Conservation (phyloP, 352 stramenopile genomes). For the Globisporangium uncinulatum region DNA sequence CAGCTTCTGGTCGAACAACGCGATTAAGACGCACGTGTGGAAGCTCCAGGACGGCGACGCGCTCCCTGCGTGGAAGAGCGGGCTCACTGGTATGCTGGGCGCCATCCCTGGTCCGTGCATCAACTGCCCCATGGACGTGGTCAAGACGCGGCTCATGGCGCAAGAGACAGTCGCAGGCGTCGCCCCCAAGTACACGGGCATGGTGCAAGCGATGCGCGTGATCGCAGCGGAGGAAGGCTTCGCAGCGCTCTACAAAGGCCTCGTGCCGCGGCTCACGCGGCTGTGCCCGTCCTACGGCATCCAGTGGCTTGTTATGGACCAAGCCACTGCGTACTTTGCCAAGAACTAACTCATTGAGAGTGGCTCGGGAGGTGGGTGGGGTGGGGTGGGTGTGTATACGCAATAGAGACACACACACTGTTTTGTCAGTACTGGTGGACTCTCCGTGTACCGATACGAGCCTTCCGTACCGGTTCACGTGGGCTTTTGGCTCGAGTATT, state of each 20-base stretch:
- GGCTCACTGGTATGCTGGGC: slow-evolving; percentile 91
- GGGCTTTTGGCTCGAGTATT: too few species aligned
- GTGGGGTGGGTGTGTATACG: too few species aligned
- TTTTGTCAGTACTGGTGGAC: too few species aligned
- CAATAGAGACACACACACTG: background rate
- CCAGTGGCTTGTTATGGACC: slow-evolving; percentile 85
- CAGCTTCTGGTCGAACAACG: slow-evolving; percentile 97
- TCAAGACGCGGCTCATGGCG: slow-evolving; percentile 94
- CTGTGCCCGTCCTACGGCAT: slow-evolving; percentile 84
- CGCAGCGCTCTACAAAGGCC: slow-evolving; percentile 94
- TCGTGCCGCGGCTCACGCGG: slow-evolving; percentile 93
- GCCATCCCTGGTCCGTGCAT: slow-evolving; percentile 83
- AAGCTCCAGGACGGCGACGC: slow-evolving; percentile 80
- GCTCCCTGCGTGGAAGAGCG: slow-evolving; percentile 92
- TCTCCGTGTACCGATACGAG: too few species aligned
- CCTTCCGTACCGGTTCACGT: too few species aligned
- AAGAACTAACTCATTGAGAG: slow-evolving; percentile 21
- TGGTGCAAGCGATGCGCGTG: slow-evolving; percentile 85
- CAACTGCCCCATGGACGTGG: slow-evolving; percentile 93
- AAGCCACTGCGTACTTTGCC: slow-evolving; percentile 71
- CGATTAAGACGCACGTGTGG: slow-evolving; percentile 88
- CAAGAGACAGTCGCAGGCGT: slow-evolving; percentile 84
- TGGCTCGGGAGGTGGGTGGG: background rate
- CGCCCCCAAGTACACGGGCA: slow-evolving; percentile 93
- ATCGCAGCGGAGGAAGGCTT: slow-evolving; percentile 95